Conservation (phyloP, 305 asterid genomes). For the Solanum chacoense region DNA sequence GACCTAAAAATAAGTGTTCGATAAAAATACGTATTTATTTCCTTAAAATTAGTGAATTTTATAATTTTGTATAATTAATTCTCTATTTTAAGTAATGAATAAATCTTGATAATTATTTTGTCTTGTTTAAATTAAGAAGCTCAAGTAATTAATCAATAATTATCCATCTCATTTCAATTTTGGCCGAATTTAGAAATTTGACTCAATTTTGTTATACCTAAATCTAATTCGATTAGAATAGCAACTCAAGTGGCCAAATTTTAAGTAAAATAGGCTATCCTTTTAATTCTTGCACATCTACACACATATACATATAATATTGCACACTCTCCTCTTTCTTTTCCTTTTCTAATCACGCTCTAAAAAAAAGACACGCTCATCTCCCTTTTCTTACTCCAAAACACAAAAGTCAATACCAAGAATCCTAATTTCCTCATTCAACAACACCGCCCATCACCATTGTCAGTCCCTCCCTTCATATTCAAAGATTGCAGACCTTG, state of each 20-base stretch:
- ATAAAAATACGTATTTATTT: not conserved
- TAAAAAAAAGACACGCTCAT: too few relatives aligned
- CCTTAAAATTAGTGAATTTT: not conserved
- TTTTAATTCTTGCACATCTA: not conserved
- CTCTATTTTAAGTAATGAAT: not conserved
- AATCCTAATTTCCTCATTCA: not conserved
- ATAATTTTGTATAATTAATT: too few relatives aligned
- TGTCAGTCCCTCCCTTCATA: not conserved
- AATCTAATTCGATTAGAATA: not conserved
- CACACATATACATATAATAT: too few relatives aligned
- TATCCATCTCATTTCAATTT: not conserved
- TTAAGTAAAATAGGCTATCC: not conserved
- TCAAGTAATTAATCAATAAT: too few relatives aligned
- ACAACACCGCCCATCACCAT: not conserved
- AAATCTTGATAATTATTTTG: not conserved
- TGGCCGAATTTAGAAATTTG: not conserved
- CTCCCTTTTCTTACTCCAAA: not conserved
- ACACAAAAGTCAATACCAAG: not conserved
- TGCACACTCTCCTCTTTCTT: not conserved
- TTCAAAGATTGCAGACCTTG: not conserved
- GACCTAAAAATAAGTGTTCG: not conserved
- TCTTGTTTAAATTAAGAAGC: not conserved
- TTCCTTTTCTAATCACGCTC: too few relatives aligned
- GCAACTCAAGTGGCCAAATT: not conserved
- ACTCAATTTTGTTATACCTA: too few relatives aligned